These are phyloP conservation scores for Rhodomyrtus tomentosa DNA, from an alignment of 345 rosid species.

Conservation along the genomic window DNA sequence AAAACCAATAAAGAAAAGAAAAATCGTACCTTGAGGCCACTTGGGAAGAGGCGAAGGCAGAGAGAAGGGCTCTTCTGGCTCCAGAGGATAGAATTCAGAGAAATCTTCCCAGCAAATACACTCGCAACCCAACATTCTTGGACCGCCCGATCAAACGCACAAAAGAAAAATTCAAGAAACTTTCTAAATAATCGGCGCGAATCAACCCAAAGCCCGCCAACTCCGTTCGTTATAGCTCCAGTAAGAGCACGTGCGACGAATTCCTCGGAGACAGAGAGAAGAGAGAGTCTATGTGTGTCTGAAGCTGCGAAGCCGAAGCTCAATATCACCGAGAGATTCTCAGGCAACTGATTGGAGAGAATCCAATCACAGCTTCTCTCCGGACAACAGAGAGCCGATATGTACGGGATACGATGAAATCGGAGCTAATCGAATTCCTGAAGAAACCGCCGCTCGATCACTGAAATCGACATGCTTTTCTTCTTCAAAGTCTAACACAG, in stretches of 20 bases:
- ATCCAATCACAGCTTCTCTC: neutral
- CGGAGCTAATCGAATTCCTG: neutral
- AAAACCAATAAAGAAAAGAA: neutral
- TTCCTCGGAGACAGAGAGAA: neutral
- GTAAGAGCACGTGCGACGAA: neutral
- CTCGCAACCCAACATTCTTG: conserved; percentile 6
- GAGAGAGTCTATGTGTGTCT: neutral
- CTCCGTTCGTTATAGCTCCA: neutral
- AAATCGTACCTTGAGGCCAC: conserved; percentile 2
- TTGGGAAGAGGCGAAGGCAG: conserved; percentile 8
- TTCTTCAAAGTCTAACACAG: neutral
- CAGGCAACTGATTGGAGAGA: neutral
- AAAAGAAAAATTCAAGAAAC: neutral
- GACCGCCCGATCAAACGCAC: neutral
- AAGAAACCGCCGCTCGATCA: neutral
- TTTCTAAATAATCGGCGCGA: neutral
- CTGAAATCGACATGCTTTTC: neutral
- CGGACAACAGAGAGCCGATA: neutral
- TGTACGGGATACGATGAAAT: neutral
- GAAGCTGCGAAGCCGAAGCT: neutral
- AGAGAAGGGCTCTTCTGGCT: conserved; percentile 3
- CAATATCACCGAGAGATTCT: neutral
- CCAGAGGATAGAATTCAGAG: neutral
- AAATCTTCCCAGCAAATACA: conserved; percentile 1
- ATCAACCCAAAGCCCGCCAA: neutral